Evolutionary conservation across 2,329 filamentous ascomycete genomes (phyloP), one percentile per base, ranked within the genome.

Genomic region (Sphaerostilbella broomeana): DNA sequence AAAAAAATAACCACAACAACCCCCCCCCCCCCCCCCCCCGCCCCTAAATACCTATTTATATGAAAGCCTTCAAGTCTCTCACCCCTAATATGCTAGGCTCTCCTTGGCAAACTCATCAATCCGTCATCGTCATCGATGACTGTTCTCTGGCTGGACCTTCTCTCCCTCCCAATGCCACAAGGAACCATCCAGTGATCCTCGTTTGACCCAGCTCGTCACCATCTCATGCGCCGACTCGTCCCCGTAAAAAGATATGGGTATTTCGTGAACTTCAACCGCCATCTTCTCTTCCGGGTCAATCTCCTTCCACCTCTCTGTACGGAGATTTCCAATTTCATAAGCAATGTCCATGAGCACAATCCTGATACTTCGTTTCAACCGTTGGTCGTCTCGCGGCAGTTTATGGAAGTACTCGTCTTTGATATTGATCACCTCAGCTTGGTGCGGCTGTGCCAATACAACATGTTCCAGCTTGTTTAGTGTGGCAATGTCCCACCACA

Each of bases 351-450:
- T 47, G 26, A 66, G 47, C 45, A 60, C 47, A 16, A 66, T 47
- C 44, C 50, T 55, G 29, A 58, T 53, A 18, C 53, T 42, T 31
- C 56, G 28, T 30, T 48, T 42, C 38, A 60, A 48, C 31, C 51
- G 51, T 33, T 40, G 43, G 33, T 52, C 52, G 16, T 52, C 53
- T 29, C 47, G 51, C 40, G 51, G 56, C 33, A 57, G 47, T 35
- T 51, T 60, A 41, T 57, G 55, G 36, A 64, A 65, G 48, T 66
- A 68, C 46, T 63, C 57, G 2, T 59, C 54, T 50, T 70, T 70
- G 52, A 63, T 54, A 44, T 63, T 65, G 33, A 49, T 48, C 25
- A 32, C 38, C 8, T 51, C 50, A 13, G 68, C 40, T 4, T 51
- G 50, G 32, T 59, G 53, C 13, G 65, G 52, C 25, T 59, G 55